phyloP scores from a whole-genome alignment of 176 grass and related monocot species.

The Avena atlantica region DNA sequence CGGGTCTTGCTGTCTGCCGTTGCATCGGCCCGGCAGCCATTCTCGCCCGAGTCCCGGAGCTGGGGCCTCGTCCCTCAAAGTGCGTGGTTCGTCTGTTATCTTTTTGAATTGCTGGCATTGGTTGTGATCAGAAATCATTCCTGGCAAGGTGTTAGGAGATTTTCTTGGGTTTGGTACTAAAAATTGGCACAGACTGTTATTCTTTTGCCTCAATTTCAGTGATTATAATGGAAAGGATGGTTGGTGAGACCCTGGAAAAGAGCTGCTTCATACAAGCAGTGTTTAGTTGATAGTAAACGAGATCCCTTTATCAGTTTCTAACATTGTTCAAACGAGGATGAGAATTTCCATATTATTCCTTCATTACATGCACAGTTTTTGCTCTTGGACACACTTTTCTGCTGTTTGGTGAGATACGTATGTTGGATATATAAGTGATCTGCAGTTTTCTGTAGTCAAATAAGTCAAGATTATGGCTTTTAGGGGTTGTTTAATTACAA shows the following conservation, averaged over 20 bases:
- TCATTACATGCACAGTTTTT: not conserved
- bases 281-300: not conserved
- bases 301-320: not conserved
- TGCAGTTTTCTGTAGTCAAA: too few relatives aligned
- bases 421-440: too few relatives aligned
- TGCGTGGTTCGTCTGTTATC: not conserved
- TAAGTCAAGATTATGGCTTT: too few relatives aligned
- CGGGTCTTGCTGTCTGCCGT: too few relatives aligned
- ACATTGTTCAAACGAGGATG: not conserved
- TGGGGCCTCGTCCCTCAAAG: conserved; percentile 85
- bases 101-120: conserved; percentile 3
- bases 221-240: not conserved
- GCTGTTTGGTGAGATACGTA: not conserved
- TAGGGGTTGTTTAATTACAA: too few relatives aligned
- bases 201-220: not conserved
- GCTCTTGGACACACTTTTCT: not conserved
- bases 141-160: not conserved
- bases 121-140: not conserved
- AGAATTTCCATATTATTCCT: not conserved
- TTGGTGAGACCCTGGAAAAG: not conserved
- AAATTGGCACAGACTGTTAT: not conserved
- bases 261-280: not conserved
- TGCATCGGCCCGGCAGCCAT: too few relatives aligned
- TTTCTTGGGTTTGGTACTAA: not conserved
- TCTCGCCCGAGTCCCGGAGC: conserved; percentile 67